Base-by-base conservation (phyloP, 2,329 filamentous ascomycete species). In the Phaeophleospora eucalypticola region DNA sequence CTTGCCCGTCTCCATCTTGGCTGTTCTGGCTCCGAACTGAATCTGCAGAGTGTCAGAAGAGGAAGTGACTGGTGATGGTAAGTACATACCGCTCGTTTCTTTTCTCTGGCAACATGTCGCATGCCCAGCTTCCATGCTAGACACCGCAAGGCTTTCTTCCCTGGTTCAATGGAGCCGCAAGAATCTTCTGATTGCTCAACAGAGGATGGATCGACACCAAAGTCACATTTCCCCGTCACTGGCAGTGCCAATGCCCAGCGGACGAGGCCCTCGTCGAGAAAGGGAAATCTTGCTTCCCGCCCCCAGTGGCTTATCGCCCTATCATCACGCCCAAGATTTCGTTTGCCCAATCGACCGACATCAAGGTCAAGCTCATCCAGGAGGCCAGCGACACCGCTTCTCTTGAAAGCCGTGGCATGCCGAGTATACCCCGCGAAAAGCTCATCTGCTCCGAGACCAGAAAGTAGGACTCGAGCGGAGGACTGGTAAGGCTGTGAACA, bases 261-360 rank as follows among this genome's bases (percentile, higher is more conserved):
- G n/a, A 96, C 83, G 36, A 98, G 78, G 2, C 80, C 74, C 67
- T 98, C 93, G 52, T 97, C 93, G 0, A 98, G 77, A 61, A 81
- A 98, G 0, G 94, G 93, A 63, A 94, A 96, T 29, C 93, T 80
- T 24, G 86, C 86, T 68, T 98, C 93, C 51, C 84, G 84, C 12
- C 87, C 82, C 86, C 90, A 97, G 62, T 95, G 80, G 2, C 88
- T 84, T 67, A 96, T 88, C 15, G 90, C 86, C 18, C 93, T 81
- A 68, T 98, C 94, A 62, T 98, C 93, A 8, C 93, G 83, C 3
- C 93, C 94, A 6, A 98, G 77, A 56, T 98, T 98, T n/a, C 93
- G 82, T 68, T 93, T 89, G 1, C 91, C 90, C 1, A 98, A 80
- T 18, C 94, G 81, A 39, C 80, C 75, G 32, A 97, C 84, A 52